Percentiles rank a stretch among this genome's conserved stretches.
phyloP scores from a whole-genome alignment of 1,139 yeast genomes.

The Candida neerlandica region DNA sequence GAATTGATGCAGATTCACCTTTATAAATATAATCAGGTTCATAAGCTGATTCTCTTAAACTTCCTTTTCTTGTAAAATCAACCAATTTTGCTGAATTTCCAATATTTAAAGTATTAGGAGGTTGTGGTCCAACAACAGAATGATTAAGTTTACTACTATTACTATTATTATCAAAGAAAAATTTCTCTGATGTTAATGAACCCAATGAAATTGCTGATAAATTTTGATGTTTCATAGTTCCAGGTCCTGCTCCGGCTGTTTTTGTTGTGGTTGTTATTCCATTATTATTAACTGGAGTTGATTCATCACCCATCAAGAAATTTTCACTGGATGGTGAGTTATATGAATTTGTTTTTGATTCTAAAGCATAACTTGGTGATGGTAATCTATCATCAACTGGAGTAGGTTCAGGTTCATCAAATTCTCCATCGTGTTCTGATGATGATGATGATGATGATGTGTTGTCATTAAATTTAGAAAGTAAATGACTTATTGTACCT shows the following conservation, averaged over 20 bases:
- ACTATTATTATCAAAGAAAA: conserved; percentile 16
- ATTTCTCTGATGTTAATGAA: conserved; percentile 17
- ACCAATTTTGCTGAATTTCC: conserved; percentile 47
- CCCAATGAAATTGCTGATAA: conserved; percentile 23
- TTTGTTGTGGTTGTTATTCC: too few species aligned
- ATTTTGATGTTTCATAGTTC: conserved; percentile 18
- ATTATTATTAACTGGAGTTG: conserved; percentile 12
- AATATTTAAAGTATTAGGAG: conserved; percentile 3
- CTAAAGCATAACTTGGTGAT: conserved; percentile 17
- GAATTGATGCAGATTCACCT: conserved; percentile 42
- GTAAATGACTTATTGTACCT: conserved; percentile 24
- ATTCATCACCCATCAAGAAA: conserved; percentile 13
- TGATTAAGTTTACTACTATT: conserved; percentile 16
- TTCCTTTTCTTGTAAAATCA: conserved; percentile 53
- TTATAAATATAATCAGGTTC: conserved; percentile 29
- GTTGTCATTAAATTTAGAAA: conserved; percentile 25
- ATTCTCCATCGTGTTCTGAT: conserved; percentile 7
- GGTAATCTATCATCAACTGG: conserved; percentile 1
- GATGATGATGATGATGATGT: conserved; percentile 10
- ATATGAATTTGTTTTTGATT: conserved; percentile 19
- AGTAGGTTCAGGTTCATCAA: conserved; percentile 4
- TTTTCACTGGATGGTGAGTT: conserved; percentile 21
- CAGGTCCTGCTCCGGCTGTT: too few species aligned
- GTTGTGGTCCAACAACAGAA: conserved; percentile 14
- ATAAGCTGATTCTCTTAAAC: conserved; percentile 44